phyloP scores from a whole-genome alignment of 176 grass and related monocot species.

The Oryza longistaminata region DNA sequence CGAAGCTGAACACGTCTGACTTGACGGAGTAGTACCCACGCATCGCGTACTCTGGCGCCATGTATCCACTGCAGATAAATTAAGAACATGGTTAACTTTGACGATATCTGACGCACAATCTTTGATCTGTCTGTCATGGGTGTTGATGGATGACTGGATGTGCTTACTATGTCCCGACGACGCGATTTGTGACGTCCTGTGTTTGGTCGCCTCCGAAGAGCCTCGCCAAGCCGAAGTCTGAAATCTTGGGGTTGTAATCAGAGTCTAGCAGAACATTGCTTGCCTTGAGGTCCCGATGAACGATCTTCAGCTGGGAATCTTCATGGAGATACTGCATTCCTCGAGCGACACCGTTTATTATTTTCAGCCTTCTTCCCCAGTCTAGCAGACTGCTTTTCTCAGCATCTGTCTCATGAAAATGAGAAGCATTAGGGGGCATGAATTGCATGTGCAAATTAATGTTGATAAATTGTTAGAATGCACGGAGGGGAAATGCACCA shows the following conservation, averaged over 20 bases:
- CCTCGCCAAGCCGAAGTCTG: slow-evolving; percentile 29
- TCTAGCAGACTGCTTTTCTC: background rate
- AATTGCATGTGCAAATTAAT: background rate
- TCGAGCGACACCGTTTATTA: slow-evolving; percentile 29
- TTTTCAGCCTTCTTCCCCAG: slow-evolving; percentile 20
- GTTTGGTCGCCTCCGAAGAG: slow-evolving; percentile 3
- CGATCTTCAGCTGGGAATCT: slow-evolving; percentile 29
- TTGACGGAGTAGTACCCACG: slow-evolving; percentile 28
- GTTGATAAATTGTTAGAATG: background rate
- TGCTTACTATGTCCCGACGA: slow-evolving; percentile 34
- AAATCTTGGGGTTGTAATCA: slow-evolving; percentile 34
- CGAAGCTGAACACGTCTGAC: slow-evolving; percentile 46
- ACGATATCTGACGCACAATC: background rate
- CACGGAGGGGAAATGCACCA: background rate
- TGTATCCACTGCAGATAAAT: slow-evolving; percentile 16
- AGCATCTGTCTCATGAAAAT: background rate
- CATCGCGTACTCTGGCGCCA: slow-evolving; percentile 31
- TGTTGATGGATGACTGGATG: background rate
- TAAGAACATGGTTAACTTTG: too few species aligned
- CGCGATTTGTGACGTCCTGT: background rate
- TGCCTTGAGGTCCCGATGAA: slow-evolving; percentile 32
- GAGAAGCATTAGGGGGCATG: background rate
- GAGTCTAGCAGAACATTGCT: slow-evolving; percentile 20
- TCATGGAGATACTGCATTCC: slow-evolving; percentile 37
- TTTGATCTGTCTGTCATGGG: background rate